phyloP scores from a whole-genome alignment of 2,329 filamentous ascomycete genomes.

The Ascochyta fabae region DNA sequence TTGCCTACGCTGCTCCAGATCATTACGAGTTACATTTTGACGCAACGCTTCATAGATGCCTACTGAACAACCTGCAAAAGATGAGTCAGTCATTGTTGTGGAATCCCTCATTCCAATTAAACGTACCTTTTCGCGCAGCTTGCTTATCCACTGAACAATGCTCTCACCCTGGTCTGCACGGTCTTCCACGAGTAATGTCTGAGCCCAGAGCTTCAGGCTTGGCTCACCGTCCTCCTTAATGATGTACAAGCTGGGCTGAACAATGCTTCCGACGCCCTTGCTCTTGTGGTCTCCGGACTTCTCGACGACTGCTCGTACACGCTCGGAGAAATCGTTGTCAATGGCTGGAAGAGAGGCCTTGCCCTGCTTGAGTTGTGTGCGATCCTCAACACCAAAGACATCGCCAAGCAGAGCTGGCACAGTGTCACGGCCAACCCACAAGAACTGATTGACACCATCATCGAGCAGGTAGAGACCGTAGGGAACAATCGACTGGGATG shows the following conservation, averaged over 20 bases:
- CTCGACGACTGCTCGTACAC: conserved; percentile 80
- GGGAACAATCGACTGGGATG: conserved; percentile 83
- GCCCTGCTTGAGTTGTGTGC: conserved; percentile 84
- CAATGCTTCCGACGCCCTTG: conserved; percentile 89
- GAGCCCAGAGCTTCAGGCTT: conserved; percentile 92
- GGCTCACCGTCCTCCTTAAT: conserved; percentile 96
- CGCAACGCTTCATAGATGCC: conserved; percentile 12
- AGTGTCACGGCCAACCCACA: conserved; percentile 93
- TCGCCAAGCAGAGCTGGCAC: conserved; percentile 87
- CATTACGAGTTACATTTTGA: conserved; percentile 13
- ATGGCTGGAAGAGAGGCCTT: conserved; percentile 86
- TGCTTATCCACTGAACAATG: conserved; percentile 90
- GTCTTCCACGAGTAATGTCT: conserved; percentile 94
- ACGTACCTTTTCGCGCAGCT: conserved; percentile 90
- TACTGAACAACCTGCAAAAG: conserved; percentile 47
- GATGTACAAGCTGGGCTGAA: conserved; percentile 90
- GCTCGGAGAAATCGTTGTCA: conserved; percentile 96
- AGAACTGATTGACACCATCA: conserved; percentile 95
- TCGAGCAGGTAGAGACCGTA: conserved; percentile 97
- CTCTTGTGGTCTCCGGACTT: conserved; percentile 90
- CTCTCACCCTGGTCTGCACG: conserved; percentile 92
- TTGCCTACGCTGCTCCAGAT: conserved; percentile 1
- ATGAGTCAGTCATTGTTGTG: background rate
- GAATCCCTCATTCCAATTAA: background rate
- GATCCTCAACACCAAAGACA: conserved; percentile 87